phyloP scores from a whole-genome alignment of 257 asterid species.

The Solanum pimpinellifolium region DNA sequence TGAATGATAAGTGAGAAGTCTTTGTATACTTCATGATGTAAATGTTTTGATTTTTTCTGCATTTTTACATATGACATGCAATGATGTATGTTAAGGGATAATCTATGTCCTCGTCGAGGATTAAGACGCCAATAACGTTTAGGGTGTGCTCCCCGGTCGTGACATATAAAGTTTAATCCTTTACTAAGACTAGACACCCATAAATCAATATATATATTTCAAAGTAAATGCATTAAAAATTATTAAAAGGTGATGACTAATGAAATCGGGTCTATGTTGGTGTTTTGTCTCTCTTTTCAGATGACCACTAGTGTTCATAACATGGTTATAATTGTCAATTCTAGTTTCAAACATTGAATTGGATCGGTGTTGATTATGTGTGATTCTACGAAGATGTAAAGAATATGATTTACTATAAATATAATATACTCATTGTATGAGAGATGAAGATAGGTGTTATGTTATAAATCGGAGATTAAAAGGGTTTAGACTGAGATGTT shows the following conservation, averaged over 20 bases:
- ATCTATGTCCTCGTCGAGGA: no score
- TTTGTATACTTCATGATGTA: no score
- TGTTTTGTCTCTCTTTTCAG: not conserved
- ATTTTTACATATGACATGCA: no score
- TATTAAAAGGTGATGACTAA: not conserved
- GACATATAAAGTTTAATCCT: no score
- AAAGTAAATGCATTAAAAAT: not conserved
- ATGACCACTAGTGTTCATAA: not conserved
- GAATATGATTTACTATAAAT: not conserved
- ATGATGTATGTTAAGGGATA: no score
- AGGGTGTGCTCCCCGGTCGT: no score
- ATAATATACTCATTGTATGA: not conserved
- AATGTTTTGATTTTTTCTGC: no score
- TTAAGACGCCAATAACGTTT: no score
- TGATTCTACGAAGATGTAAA: not conserved
- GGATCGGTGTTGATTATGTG: not conserved
- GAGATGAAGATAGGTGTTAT: not conserved
- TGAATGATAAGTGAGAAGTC: no score
- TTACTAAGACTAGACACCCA: not conserved
- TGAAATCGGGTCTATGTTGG: not conserved
- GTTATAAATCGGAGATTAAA: not conserved
- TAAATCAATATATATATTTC: not conserved
- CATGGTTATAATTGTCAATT: not conserved
- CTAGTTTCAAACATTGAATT: not conserved
- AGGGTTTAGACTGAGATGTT: not conserved